A percentile compares a stretch with the other conserved stretches of the same genome.
phyloP scores from a whole-genome alignment of 2,329 filamentous ascomycete genomes.

The Fusarium nanum region DNA sequence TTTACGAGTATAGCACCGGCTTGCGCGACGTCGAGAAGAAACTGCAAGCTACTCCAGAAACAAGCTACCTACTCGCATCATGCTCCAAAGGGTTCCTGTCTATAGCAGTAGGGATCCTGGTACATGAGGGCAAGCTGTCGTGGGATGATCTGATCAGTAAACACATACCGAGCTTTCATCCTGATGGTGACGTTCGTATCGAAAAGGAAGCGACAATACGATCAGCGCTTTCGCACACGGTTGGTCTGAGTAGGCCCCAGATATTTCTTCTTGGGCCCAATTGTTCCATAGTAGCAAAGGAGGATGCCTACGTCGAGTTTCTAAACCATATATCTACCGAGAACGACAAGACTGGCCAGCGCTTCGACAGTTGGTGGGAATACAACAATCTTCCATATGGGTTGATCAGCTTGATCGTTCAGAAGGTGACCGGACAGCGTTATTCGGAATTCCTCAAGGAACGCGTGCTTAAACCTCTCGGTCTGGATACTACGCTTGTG shows the following conservation, averaged over 20 bases:
- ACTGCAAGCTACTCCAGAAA: background rate
- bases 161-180: background rate
- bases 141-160: constrained; percentile 2
- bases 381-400: background rate
- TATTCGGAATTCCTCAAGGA: background rate
- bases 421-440: background rate
- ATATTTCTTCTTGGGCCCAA: background rate
- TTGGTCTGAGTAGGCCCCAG: background rate
- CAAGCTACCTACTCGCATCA: background rate
- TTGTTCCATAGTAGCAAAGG: background rate
- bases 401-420: background rate
- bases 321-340: background rate
- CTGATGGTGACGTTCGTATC: background rate
- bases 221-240: background rate
- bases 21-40: background rate
- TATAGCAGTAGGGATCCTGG: background rate
- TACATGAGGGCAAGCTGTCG: background rate
- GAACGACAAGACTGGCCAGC: background rate
- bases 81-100: background rate
- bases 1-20: too few species aligned
- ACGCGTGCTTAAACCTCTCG: background rate
- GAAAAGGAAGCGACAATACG: background rate
- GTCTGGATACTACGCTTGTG: background rate
- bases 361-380: background rate
- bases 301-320: background rate